Evolutionary conservation across 2,329 filamentous ascomycete species (phyloP), one percentile per base, ranked within the genome.

Genomic region (Alternaria postmessia): DNA sequence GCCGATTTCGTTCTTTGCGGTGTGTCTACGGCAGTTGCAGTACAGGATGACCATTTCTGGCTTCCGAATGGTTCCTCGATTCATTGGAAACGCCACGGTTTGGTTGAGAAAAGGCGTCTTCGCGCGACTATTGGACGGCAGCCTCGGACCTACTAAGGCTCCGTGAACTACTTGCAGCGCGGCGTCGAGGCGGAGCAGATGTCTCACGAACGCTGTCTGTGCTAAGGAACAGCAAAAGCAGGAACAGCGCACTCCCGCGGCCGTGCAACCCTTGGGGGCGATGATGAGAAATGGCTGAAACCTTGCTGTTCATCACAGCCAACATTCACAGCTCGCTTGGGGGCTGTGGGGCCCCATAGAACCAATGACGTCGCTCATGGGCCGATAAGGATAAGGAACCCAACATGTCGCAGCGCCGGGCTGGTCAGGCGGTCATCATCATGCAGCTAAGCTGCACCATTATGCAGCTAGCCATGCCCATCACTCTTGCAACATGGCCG

Each of bases 401-500:
- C 39, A 49, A 44, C 51, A 42, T 38, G 57, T 30, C 26, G 20
- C 58, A 57, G 22, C 59, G 54, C 56, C 62, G 55, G 62, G 62
- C 47, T 53, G 59, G 62, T 65, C 68, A 68, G 59, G 61, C 57
- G 48, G 46, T 48, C 64, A 63, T 59, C 47, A 54, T 43, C 49
- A 51, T 53, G 54, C 55, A 57, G 47, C 56, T 52, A 54, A 24
- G 47, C 14, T 38, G 41, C 30, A 46, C 43, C 56, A n/a, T 36
- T 8, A 28, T 76, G 74, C 73, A 75, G 68, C 73, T 75, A 75
- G 54, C 62, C 51, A 49, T 48, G 46, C 49, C 64, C 62, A 56
- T 74, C 72, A 73, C 70, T 66, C 63, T 32, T 68, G 61, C 64
- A 68, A 67, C 64, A 58, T 68, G 59, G 63, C 62, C 60, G 44